These are phyloP conservation scores for Pestalotiopsis sp. DNA, from an alignment of 2,329 filamentous ascomycete species.

Conservation along the genomic window DNA sequence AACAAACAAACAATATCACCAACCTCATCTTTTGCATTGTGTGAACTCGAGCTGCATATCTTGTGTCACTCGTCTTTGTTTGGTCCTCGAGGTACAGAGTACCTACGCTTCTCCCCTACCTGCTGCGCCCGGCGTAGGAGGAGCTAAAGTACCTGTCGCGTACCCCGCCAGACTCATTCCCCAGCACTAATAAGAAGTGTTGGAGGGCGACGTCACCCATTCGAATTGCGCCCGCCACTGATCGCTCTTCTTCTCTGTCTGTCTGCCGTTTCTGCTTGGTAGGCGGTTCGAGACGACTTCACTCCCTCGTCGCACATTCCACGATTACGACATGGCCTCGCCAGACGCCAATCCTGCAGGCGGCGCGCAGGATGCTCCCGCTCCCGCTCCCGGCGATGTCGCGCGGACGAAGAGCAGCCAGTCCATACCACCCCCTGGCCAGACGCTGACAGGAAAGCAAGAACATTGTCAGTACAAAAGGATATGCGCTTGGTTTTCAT, in stretches of 20 bases:
- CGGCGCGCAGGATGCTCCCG: not conserved
- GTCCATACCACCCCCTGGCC: slow-evolving; percentile 39
- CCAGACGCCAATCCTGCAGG: not conserved
- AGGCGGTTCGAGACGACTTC: not conserved
- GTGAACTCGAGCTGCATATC: not conserved
- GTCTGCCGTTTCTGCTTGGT: not conserved
- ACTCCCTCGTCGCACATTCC: not conserved
- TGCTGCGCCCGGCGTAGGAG: not conserved
- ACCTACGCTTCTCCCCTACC: not conserved
- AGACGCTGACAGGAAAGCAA: slow-evolving; percentile 85
- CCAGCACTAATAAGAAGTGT: not conserved
- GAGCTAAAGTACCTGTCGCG: not conserved
- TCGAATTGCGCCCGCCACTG: not conserved
- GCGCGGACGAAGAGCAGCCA: slow-evolving; percentile 11
- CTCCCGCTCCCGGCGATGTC: not conserved
- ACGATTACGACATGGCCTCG: not conserved
- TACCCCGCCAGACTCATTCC: not conserved
- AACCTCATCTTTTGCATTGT: not conserved
- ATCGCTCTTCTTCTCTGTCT: not conserved
- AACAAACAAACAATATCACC: not conserved
- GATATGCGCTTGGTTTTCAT: slow-evolving; percentile 13
- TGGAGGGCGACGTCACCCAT: not conserved
- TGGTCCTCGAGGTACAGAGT: not conserved
- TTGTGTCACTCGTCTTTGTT: not conserved
- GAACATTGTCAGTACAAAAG: slow-evolving; percentile 76